A percentile compares a stretch with the other conserved stretches of the same genome.
Conservation (phyloP, 2,329 filamentous ascomycete species). For the Penicillium sp. region DNA sequence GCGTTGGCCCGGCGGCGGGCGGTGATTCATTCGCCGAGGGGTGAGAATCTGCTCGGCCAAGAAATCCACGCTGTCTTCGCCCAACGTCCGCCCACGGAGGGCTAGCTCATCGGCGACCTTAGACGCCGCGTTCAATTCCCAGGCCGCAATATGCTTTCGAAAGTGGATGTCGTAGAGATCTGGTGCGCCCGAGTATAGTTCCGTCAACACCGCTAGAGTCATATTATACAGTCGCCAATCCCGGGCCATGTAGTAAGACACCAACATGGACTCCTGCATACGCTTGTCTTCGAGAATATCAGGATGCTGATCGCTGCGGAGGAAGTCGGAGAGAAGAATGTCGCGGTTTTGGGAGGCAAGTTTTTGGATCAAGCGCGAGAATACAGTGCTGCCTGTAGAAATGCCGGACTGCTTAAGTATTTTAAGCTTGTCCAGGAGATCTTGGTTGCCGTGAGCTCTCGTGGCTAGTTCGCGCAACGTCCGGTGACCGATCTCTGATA, state of each 20-base stretch:
- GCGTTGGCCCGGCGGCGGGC: conserved; percentile 20
- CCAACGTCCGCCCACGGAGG: conserved; percentile 36
- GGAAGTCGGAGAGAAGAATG: conserved; percentile 44
- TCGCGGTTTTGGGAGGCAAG: conserved; percentile 53
- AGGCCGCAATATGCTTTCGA: conserved; percentile 30
- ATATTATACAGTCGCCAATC: conserved; percentile 48
- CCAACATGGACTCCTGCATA: conserved; percentile 49
- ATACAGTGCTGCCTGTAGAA: conserved; percentile 53
- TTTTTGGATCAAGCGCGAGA: conserved; percentile 55
- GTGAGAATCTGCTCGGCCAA: conserved; percentile 34
- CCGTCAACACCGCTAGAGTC: conserved; percentile 47
- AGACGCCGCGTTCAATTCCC: conserved; percentile 25
- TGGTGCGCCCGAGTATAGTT: conserved; percentile 25
- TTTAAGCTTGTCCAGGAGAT: conserved; percentile 52
- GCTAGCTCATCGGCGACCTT: conserved; percentile 45
- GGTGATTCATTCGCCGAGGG: conserved; percentile 22
- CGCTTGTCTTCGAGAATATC: conserved; percentile 51
- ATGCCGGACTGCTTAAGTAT: conserved; percentile 57
- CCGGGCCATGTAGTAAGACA: conserved; percentile 43
- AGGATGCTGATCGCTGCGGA: conserved; percentile 56
- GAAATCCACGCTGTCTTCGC: conserved; percentile 37
- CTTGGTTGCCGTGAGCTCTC: conserved; percentile 50
- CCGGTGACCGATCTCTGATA: conserved; percentile 63
- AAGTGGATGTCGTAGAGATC: conserved; percentile 34
- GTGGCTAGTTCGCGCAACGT: conserved; percentile 69